A percentile compares a stretch with the other conserved stretches of the same genome.
Evolutionary conservation across 192 early-diverging fungal genomes (phyloP).

Genomic region (Oehlia diaphana): DNA sequence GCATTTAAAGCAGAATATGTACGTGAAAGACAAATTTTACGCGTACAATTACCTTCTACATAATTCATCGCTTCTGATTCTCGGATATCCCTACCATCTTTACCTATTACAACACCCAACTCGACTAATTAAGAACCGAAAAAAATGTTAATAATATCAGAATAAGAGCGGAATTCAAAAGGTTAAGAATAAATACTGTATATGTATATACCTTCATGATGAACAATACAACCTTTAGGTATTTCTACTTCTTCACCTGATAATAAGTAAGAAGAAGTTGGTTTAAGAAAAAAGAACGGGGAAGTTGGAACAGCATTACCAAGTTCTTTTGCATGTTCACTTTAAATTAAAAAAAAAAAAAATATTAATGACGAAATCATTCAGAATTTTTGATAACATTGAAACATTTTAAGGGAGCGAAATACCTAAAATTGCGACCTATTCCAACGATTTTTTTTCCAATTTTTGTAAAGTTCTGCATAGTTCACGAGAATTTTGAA

Average conservation of each 20-base stretch:
- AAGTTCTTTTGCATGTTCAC: constrained; percentile 93
- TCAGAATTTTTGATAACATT: not conserved
- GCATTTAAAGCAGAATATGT: not conserved
- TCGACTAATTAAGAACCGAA: constrained; percentile 58
- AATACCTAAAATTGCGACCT: constrained; percentile 83
- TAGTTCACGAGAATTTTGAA: not conserved
- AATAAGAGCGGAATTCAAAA: not conserved
- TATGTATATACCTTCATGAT: constrained; percentile 68
- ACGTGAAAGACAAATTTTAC: not conserved
- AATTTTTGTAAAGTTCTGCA: constrained; percentile 22
- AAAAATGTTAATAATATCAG: not conserved
- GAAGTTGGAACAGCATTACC: constrained; percentile 84
- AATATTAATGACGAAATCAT: too few species aligned
- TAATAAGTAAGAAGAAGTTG: constrained; percentile 75
- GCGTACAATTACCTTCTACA: constrained; percentile 49
- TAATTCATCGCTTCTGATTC: constrained; percentile 61
- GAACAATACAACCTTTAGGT: constrained; percentile 73
- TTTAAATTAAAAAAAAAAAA: constrained; percentile 26
- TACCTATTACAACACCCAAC: constrained; percentile 89
- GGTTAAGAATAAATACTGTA: not conserved
- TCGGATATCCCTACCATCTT: constrained; percentile 70
- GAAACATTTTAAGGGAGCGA: too few species aligned
- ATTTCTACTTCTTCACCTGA: constrained; percentile 75
- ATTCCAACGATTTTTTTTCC: constrained; percentile 86
- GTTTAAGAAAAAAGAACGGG: constrained; percentile 96